Evolutionary conservation across 305 asterid species (phyloP).

Genomic region (Fraxinus sp.): DNA sequence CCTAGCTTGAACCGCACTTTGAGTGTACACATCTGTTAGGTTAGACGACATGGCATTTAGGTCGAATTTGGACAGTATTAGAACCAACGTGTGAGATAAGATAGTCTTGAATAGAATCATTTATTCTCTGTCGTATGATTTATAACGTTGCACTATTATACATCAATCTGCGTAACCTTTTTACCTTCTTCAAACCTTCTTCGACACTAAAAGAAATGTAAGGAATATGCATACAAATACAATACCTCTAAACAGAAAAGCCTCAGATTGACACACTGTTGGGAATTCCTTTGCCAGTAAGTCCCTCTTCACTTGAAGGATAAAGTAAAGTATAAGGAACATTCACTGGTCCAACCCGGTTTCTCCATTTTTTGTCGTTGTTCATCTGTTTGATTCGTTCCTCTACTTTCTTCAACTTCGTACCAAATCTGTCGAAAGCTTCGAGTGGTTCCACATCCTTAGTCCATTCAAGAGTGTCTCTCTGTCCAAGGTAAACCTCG

Average conservation of each 20-base stretch:
- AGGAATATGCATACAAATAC: background rate
- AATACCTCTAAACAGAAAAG: background rate
- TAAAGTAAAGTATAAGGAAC: constrained; percentile 74
- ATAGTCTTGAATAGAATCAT: background rate
- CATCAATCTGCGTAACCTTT: background rate
- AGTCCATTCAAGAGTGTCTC: constrained; percentile 78
- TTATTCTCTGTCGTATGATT: background rate
- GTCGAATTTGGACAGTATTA: background rate
- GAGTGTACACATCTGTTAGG: background rate
- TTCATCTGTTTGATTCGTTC: constrained; percentile 52
- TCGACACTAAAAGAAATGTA: background rate
- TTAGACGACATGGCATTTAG: background rate
- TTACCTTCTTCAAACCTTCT: background rate
- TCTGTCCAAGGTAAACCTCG: constrained; percentile 68
- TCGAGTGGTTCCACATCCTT: constrained; percentile 43
- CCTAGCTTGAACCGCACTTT: background rate
- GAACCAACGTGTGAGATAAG: background rate
- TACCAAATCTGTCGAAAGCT: constrained; percentile 58
- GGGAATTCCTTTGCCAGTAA: constrained; percentile 83
- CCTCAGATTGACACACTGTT: constrained; percentile 61
- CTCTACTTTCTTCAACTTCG: constrained; percentile 54
- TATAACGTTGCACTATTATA: background rate
- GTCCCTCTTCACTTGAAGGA: constrained; percentile 65
- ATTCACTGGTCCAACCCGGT: constrained; percentile 70
- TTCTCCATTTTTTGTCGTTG: constrained; percentile 48